Conservation (phyloP, 1,284 basidiomycete genomes). For the Cryptococcus neoformans region DNA sequence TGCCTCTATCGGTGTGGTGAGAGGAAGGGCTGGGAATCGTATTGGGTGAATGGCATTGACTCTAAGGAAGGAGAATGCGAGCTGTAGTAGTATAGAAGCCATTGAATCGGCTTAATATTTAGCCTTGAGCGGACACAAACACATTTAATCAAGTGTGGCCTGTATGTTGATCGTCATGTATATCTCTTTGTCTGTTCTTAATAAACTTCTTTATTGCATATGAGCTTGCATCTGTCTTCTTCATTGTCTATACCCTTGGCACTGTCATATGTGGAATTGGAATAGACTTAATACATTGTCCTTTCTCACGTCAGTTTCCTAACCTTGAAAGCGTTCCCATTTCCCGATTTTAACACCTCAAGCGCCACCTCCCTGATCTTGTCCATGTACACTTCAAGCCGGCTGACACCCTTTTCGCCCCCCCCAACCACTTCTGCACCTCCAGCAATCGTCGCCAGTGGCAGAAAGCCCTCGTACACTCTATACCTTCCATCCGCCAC, state of each 20-base stretch:
- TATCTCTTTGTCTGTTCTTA: background rate
- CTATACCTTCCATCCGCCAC: constrained; percentile 86
- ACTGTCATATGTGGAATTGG: no score
- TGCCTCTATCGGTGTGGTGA: background rate
- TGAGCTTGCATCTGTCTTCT: no score
- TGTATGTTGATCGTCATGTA: background rate
- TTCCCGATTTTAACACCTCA: constrained; percentile 65
- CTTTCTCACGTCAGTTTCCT: background rate
- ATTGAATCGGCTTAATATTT: background rate
- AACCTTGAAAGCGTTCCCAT: constrained; percentile 64
- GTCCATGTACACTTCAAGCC: constrained; percentile 67
- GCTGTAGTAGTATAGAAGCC: background rate
- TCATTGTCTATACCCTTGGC: no score
- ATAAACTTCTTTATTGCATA: no score
- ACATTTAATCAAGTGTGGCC: background rate
- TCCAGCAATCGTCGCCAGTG: background rate
- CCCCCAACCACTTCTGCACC: constrained; percentile 39
- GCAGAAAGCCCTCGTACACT: constrained; percentile 81
- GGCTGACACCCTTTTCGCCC: constrained; percentile 50
- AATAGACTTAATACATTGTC: no score
- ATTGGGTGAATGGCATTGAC: background rate
- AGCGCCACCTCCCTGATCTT: constrained; percentile 67
- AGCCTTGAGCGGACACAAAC: background rate
- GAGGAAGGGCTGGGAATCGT: background rate
- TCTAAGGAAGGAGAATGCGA: background rate